These are phyloP conservation scores for Phaeosphaeria sp. DNA, from an alignment of 2,329 filamentous ascomycete genomes.

Conservation along the genomic window DNA sequence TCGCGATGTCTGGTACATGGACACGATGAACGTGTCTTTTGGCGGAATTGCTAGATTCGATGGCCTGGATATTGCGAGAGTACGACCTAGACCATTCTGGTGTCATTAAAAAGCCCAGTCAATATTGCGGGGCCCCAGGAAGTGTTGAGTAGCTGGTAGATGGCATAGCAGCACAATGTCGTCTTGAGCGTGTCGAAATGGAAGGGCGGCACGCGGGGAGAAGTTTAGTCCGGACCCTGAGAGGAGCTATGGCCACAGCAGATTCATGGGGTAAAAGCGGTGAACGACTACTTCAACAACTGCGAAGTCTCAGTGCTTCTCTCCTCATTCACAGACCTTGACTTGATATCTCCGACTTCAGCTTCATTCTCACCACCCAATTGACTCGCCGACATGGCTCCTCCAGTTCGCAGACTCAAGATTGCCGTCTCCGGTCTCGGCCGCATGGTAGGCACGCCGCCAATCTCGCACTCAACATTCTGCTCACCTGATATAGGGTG, in stretches of 20 bases:
- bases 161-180: not conserved
- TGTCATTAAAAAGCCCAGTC: not conserved
- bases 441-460: no score
- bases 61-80: not conserved
- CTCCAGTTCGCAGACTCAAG: conserved; percentile 49
- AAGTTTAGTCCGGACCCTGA: conserved; percentile 13
- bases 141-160: not conserved
- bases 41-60: not conserved
- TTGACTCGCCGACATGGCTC: conserved; percentile 34
- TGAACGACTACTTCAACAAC: conserved; percentile 1
- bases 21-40: not conserved
- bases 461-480: no score
- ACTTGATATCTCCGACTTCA: conserved; percentile 1
- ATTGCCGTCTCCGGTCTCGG: conserved; percentile 57
- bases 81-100: not conserved
- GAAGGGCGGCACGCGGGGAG: conserved; percentile 3
- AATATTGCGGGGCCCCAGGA: not conserved
- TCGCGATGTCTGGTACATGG: conserved; percentile 10
- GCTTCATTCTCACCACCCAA: conserved; percentile 4
- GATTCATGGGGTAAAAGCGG: not conserved
- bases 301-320: not conserved
- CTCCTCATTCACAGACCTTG: not conserved
- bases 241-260: conserved; percentile 27
- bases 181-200: not conserved
- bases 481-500: no score